Conservation (phyloP, 176 grass and related monocot species). For the Stipa capillata region DNA sequence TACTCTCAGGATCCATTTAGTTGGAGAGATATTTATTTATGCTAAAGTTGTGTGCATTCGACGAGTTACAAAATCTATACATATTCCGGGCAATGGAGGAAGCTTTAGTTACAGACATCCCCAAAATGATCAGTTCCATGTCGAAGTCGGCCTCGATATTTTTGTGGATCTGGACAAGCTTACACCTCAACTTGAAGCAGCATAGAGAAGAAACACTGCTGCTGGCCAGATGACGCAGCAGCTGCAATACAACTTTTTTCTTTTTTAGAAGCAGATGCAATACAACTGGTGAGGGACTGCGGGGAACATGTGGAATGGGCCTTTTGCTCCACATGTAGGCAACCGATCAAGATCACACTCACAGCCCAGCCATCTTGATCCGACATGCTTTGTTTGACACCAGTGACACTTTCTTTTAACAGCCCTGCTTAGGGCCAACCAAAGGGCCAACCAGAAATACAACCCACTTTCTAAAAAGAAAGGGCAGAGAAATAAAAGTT, state of each 20-base stretch:
- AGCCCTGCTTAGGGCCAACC: too few relatives aligned
- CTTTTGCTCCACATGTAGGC: background rate
- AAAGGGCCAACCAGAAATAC: too few relatives aligned
- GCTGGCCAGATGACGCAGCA: background rate
- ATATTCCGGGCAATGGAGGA: constrained; percentile 42
- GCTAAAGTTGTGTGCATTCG: background rate
- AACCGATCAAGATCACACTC: background rate
- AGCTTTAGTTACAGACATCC: constrained; percentile 36
- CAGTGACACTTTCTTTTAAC: too few relatives aligned
- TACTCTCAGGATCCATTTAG: background rate
- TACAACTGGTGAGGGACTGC: background rate
- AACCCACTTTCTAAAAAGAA: too few relatives aligned
- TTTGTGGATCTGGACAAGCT: constrained; percentile 42
- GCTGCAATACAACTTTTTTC: too few relatives aligned
- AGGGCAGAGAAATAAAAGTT: too few relatives aligned
- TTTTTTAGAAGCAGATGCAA: too few relatives aligned
- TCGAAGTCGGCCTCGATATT: constrained; percentile 33
- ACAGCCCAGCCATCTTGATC: background rate
- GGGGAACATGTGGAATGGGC: background rate
- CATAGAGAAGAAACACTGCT: background rate
- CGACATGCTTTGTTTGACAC: background rate
- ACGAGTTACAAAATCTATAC: background rate
- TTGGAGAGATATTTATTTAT: background rate
- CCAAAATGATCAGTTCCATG: constrained; percentile 39
- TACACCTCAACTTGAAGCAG: constrained; percentile 22